These are phyloP conservation scores for Cytospora chrysosperma DNA, from an alignment of 2,329 filamentous ascomycete genomes.

Conservation along the genomic window DNA sequence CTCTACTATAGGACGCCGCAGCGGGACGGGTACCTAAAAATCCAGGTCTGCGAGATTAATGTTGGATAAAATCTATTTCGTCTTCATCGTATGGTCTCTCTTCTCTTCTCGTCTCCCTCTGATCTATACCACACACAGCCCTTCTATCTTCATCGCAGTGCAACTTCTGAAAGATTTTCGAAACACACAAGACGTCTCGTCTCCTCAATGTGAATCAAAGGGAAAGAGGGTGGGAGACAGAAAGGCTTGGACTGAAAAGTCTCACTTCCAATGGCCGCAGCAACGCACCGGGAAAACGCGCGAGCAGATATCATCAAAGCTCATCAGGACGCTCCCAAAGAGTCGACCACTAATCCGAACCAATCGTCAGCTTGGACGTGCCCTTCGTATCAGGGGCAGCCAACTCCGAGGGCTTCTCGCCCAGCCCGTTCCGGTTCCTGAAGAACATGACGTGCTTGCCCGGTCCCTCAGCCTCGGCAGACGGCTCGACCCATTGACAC, in stretches of 20 bases:
- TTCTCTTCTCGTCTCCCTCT: background rate
- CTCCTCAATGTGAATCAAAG: background rate
- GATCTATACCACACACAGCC: background rate
- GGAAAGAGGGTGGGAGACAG: background rate
- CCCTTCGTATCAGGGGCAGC: background rate
- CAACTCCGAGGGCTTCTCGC: slow-evolving; percentile 47
- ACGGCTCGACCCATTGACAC: slow-evolving; percentile 98
- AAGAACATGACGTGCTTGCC: slow-evolving; percentile 88
- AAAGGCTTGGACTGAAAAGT: background rate
- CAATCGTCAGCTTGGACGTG: background rate
- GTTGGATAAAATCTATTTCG: background rate
- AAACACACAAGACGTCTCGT: background rate
- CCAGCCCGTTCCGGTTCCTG: slow-evolving; percentile 89
- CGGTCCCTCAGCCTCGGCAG: slow-evolving; percentile 74
- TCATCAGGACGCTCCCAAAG: background rate
- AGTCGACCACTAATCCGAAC: background rate
- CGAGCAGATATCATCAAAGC: background rate
- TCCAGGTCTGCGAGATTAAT: background rate
- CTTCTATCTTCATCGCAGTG: background rate
- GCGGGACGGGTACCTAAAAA: too few relatives aligned
- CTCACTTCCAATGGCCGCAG: background rate
- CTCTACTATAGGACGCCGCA: background rate
- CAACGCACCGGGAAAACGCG: background rate
- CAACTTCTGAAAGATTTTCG: background rate
- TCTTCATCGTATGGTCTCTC: background rate